Conservation (phyloP, 164 flowering plant genomes). For the Nymphaea colorata region DNA sequence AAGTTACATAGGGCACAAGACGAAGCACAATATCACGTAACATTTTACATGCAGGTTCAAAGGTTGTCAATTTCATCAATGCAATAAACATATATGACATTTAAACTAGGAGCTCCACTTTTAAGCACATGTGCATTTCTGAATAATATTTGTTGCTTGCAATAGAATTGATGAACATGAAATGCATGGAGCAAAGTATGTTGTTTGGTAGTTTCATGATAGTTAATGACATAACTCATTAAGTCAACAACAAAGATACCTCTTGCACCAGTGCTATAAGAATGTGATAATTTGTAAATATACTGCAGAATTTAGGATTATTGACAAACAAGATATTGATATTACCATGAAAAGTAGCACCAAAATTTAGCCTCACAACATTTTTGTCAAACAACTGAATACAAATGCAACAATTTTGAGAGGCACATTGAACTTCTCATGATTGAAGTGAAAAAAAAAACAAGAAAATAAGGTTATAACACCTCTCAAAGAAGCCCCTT, state of each 20-base stretch:
- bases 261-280: conserved; percentile 97
- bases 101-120: conserved; percentile 93
- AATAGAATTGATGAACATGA: no score
- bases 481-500: conserved; percentile 99
- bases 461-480: background rate
- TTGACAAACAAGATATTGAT: conserved; percentile 93
- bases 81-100: conserved; percentile 93
- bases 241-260: conserved; percentile 98
- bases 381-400: conserved; percentile 85
- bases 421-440: no score
- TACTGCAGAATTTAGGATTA: conserved; percentile 93
- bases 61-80: conserved; percentile 99
- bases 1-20: background rate
- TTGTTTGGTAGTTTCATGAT: conserved; percentile 98
- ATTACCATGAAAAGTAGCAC: conserved; percentile 94
- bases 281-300: conserved; percentile 93
- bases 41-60: conserved; percentile 96
- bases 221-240: conserved; percentile 89
- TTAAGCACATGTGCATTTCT: conserved; percentile 57
- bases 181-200: conserved; percentile 10
- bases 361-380: conserved; percentile 72
- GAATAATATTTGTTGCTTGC: background rate
- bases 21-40: conserved; percentile 63
- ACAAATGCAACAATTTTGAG: background rate
- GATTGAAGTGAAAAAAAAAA: no score